Conservation (phyloP, 805 yeast genomes). For the Saccharomycopsis selenospora region DNA sequence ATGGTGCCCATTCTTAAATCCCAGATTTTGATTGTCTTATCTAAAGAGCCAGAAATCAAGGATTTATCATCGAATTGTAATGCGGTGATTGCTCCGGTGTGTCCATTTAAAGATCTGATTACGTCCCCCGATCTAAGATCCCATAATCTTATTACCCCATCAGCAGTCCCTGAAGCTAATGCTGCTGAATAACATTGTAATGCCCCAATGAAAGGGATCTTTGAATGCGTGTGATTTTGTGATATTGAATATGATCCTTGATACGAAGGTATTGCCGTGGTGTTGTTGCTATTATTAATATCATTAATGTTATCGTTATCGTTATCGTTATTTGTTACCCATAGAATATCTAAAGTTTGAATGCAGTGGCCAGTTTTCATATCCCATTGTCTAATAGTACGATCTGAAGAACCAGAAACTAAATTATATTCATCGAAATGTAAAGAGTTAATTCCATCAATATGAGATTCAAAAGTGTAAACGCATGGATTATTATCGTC, state of each 20-base stretch:
- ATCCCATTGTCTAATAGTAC: slow-evolving; percentile 75
- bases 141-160: slow-evolving; percentile 71
- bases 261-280: not conserved
- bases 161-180: slow-evolving; percentile 70
- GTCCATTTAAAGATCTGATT: slow-evolving; percentile 54
- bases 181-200: slow-evolving; percentile 71
- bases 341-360: slow-evolving; percentile 62
- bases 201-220: slow-evolving; percentile 49
- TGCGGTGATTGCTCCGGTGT: slow-evolving; percentile 60
- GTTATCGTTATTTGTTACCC: slow-evolving; percentile 36
- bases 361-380: slow-evolving; percentile 54
- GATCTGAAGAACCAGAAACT: slow-evolving; percentile 64
- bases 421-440: slow-evolving; percentile 46
- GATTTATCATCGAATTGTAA: slow-evolving; percentile 63
- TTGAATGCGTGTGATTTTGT: slow-evolving; percentile 6
- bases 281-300: slow-evolving; percentile 6
- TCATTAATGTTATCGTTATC: slow-evolving; percentile 8
- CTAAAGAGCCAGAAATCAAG: slow-evolving; percentile 56
- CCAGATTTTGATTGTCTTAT: slow-evolving; percentile 63
- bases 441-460: slow-evolving; percentile 59
- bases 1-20: slow-evolving; percentile 63
- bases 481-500: slow-evolving; percentile 32
- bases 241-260: slow-evolving; percentile 3
- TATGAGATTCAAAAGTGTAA: slow-evolving; percentile 53
- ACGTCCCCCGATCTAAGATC: slow-evolving; percentile 66